A percentile compares a stretch with the other conserved stretches of the same genome.
Evolutionary conservation across 306 rosid species (phyloP).

Genomic region (Quercus variabilis): DNA sequence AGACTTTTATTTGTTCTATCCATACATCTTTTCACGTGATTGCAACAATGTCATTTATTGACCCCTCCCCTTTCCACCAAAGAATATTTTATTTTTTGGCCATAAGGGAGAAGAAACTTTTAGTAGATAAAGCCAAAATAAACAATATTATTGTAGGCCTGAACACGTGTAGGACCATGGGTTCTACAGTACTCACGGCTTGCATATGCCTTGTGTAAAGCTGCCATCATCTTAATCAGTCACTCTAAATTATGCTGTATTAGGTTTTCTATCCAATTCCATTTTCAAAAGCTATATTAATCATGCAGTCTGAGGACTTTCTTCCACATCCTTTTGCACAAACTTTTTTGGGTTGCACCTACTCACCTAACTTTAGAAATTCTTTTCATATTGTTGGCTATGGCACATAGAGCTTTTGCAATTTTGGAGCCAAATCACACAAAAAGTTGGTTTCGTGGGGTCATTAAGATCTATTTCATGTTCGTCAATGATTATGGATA

Average conservation of each 20-base stretch:
- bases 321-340: neutral
- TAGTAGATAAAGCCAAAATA: neutral
- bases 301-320: neutral
- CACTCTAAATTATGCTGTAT: neutral
- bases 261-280: neutral
- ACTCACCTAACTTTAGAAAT: constrained; percentile 31
- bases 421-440: constrained; percentile 15
- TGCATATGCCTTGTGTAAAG: neutral
- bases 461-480: neutral
- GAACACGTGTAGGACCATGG: neutral
- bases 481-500: constrained; percentile 3
- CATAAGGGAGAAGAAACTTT: neutral
- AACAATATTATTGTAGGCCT: neutral
- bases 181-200: neutral
- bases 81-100: neutral
- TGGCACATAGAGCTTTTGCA: neutral
- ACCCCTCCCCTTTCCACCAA: neutral
- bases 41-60: too few species aligned
- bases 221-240: neutral
- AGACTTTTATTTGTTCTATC: too few species aligned
- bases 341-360: constrained; percentile 21
- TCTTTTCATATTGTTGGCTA: constrained; percentile 1
- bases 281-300: neutral
- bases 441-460: constrained; percentile 2
- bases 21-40: too few species aligned